Conservation (phyloP, 306 rosid genomes). For the Prinsepia uniflora region DNA sequence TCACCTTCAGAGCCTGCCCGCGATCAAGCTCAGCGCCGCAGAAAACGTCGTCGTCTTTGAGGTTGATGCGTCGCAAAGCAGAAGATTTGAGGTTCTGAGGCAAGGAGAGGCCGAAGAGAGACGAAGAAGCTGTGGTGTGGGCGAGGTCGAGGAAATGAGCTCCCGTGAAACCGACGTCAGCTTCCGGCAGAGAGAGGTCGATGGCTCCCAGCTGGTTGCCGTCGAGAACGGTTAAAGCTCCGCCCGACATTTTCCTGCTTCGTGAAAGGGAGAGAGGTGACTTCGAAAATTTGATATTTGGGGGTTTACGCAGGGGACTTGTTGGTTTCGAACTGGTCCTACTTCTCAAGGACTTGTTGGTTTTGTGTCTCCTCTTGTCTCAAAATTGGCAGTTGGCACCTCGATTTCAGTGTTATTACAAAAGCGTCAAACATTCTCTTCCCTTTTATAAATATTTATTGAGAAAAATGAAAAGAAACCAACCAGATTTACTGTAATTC, state of each 20-base stretch:
- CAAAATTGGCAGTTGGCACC: neutral
- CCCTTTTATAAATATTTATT: no score
- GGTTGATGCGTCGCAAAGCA: constrained; percentile 48
- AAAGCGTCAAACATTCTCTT: no score
- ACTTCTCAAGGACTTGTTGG: neutral
- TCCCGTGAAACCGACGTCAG: constrained; percentile 41
- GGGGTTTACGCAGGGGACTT: constrained; percentile 19
- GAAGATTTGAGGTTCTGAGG: constrained; percentile 52
- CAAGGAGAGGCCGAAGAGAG: constrained; percentile 56
- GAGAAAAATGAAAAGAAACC: no score
- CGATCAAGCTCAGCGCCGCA: constrained; percentile 28
- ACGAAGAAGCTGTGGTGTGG: constrained; percentile 47
- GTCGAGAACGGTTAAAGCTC: constrained; percentile 54
- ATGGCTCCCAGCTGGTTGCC: constrained; percentile 49
- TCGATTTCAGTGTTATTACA: neutral
- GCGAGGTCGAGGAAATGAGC: constrained; percentile 62
- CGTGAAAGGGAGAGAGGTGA: constrained; percentile 17
- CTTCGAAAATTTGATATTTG: neutral
- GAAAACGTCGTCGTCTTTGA: constrained; percentile 27
- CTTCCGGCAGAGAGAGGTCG: constrained; percentile 41
- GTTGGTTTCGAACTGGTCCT: constrained; percentile 7
- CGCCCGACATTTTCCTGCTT: constrained; percentile 60
- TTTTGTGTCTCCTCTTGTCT: neutral
- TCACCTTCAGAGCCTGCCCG: constrained; percentile 42
- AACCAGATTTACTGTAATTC: no score